Evolutionary conservation across 2,329 filamentous ascomycete genomes (phyloP).

Genomic region (Fusarium sp.): DNA sequence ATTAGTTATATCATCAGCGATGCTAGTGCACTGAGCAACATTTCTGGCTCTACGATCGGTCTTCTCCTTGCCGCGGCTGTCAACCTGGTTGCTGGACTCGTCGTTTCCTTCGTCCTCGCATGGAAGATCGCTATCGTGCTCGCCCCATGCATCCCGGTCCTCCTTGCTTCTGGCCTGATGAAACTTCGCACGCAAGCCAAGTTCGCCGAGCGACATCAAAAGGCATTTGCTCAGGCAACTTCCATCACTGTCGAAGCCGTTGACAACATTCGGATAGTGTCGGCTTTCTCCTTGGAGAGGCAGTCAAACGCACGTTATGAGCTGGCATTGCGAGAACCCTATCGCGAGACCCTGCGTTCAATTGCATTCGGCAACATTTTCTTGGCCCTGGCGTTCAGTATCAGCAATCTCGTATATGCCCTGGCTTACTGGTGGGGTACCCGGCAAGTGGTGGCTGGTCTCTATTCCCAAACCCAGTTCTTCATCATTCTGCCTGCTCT

Average conservation of each 20-base stretch:
- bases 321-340: not conserved
- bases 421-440: conserved; percentile 84
- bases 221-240: conserved; percentile 70
- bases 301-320: not conserved
- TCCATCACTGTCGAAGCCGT: conserved; percentile 73
- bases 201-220: conserved; percentile 68
- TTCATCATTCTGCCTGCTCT: conserved; percentile 78
- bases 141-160: conserved; percentile 73
- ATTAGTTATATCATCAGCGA: conserved; percentile 77
- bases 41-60: conserved; percentile 76
- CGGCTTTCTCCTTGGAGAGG: conserved; percentile 41
- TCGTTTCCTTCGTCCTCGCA: conserved; percentile 69
- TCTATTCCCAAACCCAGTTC: conserved; percentile 73
- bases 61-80: conserved; percentile 74
- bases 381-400: conserved; percentile 67
- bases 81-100: conserved; percentile 57
- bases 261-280: not conserved
- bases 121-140: conserved; percentile 72
- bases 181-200: conserved; percentile 70
- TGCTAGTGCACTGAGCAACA: conserved; percentile 67
- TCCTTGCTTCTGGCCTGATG: conserved; percentile 75
- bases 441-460: conserved; percentile 72
- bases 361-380: conserved; percentile 64
- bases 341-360: conserved; percentile 54
- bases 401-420: conserved; percentile 75